These are phyloP conservation scores for Leccinum obscurum DNA, from an alignment of 768 basidiomycete species.

Conservation along the genomic window DNA sequence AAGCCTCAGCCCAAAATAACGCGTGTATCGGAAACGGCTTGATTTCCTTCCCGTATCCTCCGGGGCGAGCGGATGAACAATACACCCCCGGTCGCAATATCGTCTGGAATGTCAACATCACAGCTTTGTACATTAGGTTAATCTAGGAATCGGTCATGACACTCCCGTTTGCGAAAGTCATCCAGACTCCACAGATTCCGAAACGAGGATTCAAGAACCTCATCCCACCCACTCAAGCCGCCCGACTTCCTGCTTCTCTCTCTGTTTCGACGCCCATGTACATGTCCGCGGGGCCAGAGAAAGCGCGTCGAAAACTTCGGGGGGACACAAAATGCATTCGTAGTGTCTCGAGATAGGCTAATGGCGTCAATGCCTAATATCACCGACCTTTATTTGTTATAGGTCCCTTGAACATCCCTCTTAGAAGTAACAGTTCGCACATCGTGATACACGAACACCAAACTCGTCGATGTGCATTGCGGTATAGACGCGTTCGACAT, in stretches of 20 bases:
- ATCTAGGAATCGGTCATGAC: not conserved
- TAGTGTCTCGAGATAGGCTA: not conserved
- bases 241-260: not conserved
- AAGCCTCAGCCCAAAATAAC: slow-evolving; percentile 6
- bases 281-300: slow-evolving; percentile 4
- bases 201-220: not conserved
- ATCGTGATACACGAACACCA: not conserved
- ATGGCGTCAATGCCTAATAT: not conserved
- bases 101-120: not conserved
- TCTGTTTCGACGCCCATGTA: slow-evolving; percentile 1
- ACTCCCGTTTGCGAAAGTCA: not conserved
- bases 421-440: not conserved
- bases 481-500: not conserved
- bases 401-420: too few species aligned
- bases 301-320: not conserved
- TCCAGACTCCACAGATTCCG: not conserved
- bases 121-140: not conserved
- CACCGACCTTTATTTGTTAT: not conserved
- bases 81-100: not conserved
- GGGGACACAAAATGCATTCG: not conserved
- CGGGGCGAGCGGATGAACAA: slow-evolving; percentile 5
- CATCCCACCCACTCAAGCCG: not conserved
- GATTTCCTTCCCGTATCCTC: not conserved
- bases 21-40: not conserved
- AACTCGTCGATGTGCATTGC: not conserved